These are phyloP conservation scores for Nicotiana benthamiana DNA, from an alignment of 257 asterid species.

Conservation along the genomic window DNA sequence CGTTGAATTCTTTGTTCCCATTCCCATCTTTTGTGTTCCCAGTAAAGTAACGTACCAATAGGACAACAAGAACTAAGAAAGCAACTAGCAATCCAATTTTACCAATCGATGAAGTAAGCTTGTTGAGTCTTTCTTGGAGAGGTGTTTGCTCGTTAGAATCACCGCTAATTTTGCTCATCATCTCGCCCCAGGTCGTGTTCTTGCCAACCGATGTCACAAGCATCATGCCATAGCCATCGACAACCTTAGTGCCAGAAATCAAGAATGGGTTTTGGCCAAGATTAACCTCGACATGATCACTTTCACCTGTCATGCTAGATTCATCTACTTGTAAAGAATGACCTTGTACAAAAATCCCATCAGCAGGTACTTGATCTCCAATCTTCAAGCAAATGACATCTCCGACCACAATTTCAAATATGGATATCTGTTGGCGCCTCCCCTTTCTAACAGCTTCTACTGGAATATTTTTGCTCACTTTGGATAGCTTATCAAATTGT, in stretches of 20 bases:
- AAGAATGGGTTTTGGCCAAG: slow-evolving; percentile 27
- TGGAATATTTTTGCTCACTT: slow-evolving; percentile 21
- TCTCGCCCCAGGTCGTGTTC: slow-evolving; percentile 47
- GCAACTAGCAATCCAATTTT: slow-evolving; percentile 42
- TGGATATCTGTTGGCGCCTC: slow-evolving; percentile 22
- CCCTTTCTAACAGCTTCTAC: slow-evolving; percentile 33
- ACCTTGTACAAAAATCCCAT: slow-evolving; percentile 36
- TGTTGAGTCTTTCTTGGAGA: slow-evolving; percentile 35
- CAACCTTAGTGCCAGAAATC: slow-evolving; percentile 33
- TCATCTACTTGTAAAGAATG: slow-evolving; percentile 30
- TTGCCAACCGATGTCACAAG: slow-evolving; percentile 37
- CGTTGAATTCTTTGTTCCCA: neutral
- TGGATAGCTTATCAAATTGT: slow-evolving; percentile 27
- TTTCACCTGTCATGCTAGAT: slow-evolving; percentile 37
- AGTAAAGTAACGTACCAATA: slow-evolving; percentile 1
- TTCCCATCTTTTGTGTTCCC: neutral
- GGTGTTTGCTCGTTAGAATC: slow-evolving; percentile 38
- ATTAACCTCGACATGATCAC: slow-evolving; percentile 28
- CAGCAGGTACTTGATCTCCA: slow-evolving; percentile 49
- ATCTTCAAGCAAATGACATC: slow-evolving; percentile 36
- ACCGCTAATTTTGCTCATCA: slow-evolving; percentile 36
- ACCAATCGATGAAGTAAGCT: slow-evolving; percentile 38
- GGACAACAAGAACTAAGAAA: slow-evolving; percentile 33
- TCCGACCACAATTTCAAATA: slow-evolving; percentile 36
- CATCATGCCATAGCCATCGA: slow-evolving; percentile 37